Evolutionary conservation across 305 asterid genomes (phyloP).

Genomic region (Solanum hybrid): DNA sequence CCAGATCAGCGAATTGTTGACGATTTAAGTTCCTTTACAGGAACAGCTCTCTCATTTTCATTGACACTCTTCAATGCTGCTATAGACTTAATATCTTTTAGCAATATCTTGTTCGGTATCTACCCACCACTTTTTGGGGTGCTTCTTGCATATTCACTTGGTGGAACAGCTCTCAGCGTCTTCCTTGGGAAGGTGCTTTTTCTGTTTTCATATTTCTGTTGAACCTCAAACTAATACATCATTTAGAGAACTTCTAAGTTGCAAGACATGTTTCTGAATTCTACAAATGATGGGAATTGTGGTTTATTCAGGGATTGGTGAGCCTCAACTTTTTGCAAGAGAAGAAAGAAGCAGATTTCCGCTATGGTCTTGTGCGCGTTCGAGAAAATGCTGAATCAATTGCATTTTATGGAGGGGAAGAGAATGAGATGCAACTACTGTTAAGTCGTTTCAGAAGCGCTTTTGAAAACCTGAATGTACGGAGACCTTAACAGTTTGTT

Average conservation of each 20-base stretch:
- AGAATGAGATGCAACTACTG: constrained; percentile 70
- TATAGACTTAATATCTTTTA: constrained; percentile 78
- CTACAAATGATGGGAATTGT: background rate
- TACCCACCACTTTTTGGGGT: constrained; percentile 82
- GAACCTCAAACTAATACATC: background rate
- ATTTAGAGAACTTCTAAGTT: background rate
- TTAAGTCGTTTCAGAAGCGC: constrained; percentile 71
- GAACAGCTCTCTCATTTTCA: constrained; percentile 85
- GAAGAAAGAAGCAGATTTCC: constrained; percentile 92
- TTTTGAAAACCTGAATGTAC: constrained; percentile 68
- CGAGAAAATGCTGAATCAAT: constrained; percentile 93
- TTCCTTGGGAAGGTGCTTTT: constrained; percentile 71
- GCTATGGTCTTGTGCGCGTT: constrained; percentile 83
- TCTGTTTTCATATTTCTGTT: constrained; percentile 8
- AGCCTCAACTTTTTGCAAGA: constrained; percentile 79
- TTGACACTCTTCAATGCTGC: constrained; percentile 68
- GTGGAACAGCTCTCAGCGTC: constrained; percentile 84
- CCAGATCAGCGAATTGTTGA: constrained; percentile 96
- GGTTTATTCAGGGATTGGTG: constrained; percentile 52
- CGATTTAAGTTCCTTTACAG: constrained; percentile 84
- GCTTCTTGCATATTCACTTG: constrained; percentile 70
- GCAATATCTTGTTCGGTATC: constrained; percentile 75
- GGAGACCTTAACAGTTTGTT: constrained; percentile 17
- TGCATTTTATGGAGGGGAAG: constrained; percentile 91
- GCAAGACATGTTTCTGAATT: background rate